Conservation (phyloP, 108 stramenopile species). For the Nannochloropsis salina region DNA sequence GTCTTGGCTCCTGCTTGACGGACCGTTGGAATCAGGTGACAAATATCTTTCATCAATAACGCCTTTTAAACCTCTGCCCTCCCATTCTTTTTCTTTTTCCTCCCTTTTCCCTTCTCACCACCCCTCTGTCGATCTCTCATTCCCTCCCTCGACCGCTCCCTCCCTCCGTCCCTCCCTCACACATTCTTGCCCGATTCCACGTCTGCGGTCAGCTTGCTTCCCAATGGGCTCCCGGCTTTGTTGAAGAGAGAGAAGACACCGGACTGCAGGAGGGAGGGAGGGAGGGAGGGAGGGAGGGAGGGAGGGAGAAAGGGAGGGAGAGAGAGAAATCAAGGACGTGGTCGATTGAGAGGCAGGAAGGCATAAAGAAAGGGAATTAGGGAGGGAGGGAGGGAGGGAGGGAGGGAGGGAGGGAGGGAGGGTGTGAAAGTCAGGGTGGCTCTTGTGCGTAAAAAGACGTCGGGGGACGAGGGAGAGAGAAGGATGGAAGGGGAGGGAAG, state of each 20-base stretch:
- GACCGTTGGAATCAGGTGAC: no score
- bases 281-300: neutral
- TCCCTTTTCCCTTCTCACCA: neutral
- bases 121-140: neutral
- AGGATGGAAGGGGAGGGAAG: no score
- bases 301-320: neutral
- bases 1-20: no score
- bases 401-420: neutral
- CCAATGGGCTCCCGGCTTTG: neutral
- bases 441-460: no score
- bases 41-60: no score
- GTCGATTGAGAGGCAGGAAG: neutral
- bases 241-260: neutral
- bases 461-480: no score
- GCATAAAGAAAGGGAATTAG: neutral
- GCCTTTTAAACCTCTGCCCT: neutral
- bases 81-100: neutral
- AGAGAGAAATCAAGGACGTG: neutral
- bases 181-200: neutral
- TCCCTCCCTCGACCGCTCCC: neutral
- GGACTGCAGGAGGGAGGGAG: neutral
- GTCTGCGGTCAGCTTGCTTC: neutral
- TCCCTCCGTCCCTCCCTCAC: neutral
- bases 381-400: neutral
- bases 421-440: no score